phyloP scores from a whole-genome alignment of 2,329 filamentous ascomycete genomes.

The Magnaporthiopsis poae region DNA sequence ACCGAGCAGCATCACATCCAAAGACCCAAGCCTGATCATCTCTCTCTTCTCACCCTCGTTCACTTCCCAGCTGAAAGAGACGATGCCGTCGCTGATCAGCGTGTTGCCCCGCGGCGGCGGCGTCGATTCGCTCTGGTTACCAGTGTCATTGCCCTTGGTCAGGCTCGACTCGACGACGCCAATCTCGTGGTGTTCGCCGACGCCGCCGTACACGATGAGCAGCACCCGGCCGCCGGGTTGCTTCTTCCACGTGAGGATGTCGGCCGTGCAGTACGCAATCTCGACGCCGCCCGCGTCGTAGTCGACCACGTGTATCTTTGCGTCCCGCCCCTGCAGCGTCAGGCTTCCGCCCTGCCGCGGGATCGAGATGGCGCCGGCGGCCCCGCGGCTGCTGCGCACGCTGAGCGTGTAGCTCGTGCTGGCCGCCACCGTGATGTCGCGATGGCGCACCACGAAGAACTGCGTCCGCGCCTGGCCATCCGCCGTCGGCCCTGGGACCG shows the following conservation, averaged over 20 bases:
- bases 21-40: not conserved
- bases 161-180: slow-evolving; percentile 19
- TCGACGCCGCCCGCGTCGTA: slow-evolving; percentile 51
- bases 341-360: slow-evolving; percentile 50
- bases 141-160: not conserved
- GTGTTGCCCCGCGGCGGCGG: not conserved
- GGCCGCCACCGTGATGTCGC: slow-evolving; percentile 49
- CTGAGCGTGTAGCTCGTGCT: slow-evolving; percentile 54
- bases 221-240: slow-evolving; percentile 50
- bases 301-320: slow-evolving; percentile 57
- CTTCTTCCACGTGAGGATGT: slow-evolving; percentile 61
- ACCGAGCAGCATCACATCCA: not conserved
- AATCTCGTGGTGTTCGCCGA: slow-evolving; percentile 54
- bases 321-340: slow-evolving; percentile 52
- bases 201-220: slow-evolving; percentile 50
- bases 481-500: not conserved
- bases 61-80: not conserved
- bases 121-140: not conserved
- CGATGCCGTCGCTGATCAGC: not conserved
- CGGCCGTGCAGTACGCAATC: slow-evolving; percentile 58
- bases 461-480: not conserved
- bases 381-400: slow-evolving; percentile 42
- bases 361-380: slow-evolving; percentile 39
- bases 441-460: slow-evolving; percentile 54
- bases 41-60: not conserved